Percentiles rank a stretch among this genome's conserved stretches.
Conservation (phyloP, 345 rosid genomes). For the Linum tenue region DNA sequence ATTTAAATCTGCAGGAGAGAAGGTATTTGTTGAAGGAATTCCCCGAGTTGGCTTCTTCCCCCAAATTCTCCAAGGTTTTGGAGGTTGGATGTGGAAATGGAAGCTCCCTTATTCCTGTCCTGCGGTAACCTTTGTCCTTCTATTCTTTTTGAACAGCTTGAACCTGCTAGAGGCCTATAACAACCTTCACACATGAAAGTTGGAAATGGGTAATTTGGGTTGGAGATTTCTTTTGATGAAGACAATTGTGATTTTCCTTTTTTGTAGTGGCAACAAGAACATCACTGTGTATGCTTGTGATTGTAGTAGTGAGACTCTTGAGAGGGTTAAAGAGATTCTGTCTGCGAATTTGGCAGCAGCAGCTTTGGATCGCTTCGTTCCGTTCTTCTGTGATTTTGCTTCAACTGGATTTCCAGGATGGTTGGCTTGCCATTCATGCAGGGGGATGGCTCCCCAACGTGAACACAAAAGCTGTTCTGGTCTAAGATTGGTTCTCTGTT, state of each 20-base stretch:
- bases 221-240: not conserved
- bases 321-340: conserved; percentile 47
- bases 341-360: conserved; percentile 13
- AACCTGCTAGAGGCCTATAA: not conserved
- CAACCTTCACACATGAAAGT: too few relatives aligned
- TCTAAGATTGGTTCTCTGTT: conserved; percentile 9
- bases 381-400: conserved; percentile 65
- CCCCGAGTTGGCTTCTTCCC: conserved; percentile 57
- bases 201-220: not conserved
- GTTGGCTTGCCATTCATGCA: conserved; percentile 48
- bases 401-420: conserved; percentile 47
- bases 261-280: conserved; percentile 51
- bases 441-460: conserved; percentile 15
- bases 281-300: conserved; percentile 67
- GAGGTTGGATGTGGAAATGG: conserved; percentile 96
- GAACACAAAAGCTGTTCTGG: conserved; percentile 24
- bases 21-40: conserved; percentile 83
- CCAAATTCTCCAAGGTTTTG: conserved; percentile 44
- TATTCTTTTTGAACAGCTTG: too few relatives aligned
- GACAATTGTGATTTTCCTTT: not conserved
- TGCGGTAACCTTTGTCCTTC: conserved; percentile 36
- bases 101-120: conserved; percentile 64
- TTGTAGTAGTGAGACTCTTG: conserved; percentile 70
- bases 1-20: conserved; percentile 47
- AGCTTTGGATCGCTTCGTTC: conserved; percentile 30